Evolutionary conservation across 2,329 filamentous ascomycete species (phyloP).

Genomic region (Phaeosphaeriaceae sp.): DNA sequence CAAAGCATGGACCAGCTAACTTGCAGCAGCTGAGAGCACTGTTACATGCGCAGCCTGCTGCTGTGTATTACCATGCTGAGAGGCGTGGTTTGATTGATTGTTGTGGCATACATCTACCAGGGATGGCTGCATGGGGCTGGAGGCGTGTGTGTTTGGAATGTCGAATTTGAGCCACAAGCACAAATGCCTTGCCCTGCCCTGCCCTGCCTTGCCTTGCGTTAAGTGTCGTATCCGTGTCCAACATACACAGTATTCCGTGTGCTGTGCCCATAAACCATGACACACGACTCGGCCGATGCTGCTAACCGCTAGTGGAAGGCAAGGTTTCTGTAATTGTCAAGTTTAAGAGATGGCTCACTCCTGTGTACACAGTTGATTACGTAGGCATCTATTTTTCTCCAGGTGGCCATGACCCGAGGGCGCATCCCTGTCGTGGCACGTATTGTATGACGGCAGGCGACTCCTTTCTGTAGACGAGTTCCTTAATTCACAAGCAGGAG

Average conservation of each 20-base stretch:
- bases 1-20: conserved; percentile 11
- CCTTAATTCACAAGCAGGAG: conserved; percentile 23
- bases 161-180: conserved; percentile 5
- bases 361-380: conserved; percentile 23
- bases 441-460: conserved; percentile 11
- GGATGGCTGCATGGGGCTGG: conserved; percentile 16
- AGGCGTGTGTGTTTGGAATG: conserved; percentile 23
- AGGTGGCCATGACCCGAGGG: conserved; percentile 8
- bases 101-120: conserved; percentile 8
- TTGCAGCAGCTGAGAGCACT: conserved; percentile 8
- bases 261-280: conserved; percentile 2
- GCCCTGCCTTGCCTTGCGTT: conserved; percentile 15
- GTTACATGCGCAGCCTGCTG: conserved; percentile 4
- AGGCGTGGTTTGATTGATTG: conserved; percentile 11
- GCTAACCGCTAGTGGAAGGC: conserved; percentile 15
- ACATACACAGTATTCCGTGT: conserved; percentile 1
- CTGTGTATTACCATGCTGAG: conserved; percentile 10
- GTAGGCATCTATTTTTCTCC: conserved; percentile 15
- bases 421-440: conserved; percentile 15
- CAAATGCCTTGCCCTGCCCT: conserved; percentile 14
- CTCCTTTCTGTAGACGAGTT: conserved; percentile 18
- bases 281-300: neutral
- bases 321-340: conserved; percentile 10
- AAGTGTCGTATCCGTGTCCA: conserved; percentile 12
- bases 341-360: neutral